Evolutionary conservation across 495 filamentous ascomycete species (phyloP), one percentile per base, ranked within the genome.

Genomic region (Penicillium maclennaniae): DNA sequence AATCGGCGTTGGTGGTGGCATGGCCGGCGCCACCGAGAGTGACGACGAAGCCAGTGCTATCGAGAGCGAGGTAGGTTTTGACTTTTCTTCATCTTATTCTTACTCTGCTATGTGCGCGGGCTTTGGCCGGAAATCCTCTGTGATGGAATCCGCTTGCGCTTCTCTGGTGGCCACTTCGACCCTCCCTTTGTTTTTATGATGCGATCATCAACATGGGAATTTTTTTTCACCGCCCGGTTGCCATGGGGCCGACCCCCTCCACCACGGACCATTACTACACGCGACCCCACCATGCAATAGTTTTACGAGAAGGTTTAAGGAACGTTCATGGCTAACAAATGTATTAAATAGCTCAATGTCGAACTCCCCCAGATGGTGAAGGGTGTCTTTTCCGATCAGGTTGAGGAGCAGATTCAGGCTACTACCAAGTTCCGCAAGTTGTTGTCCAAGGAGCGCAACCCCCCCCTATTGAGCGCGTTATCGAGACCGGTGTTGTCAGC

Each of bases 341-440:
- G 58, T 20, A 27, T 53, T 51, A 7, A 40, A 7, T 71, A 98
- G 95, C 82, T 99, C 61, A 96, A 92, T 64, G 91, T 96, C 71
- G 93, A 97, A 66, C 89, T 99, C 62, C 95, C 95, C 53, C 82
- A 91, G 73, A 99, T 99, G 95, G 93, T 97, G 45, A 80, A 87
- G 58, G 95, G 95, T 52, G 95, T 97, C 62, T 97, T 97, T 78
- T 97, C 95, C 55, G 91, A 97, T 31, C 89, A 96, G 72, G 97
- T 99, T 73, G 95, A 99, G 62, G 82, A 87, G 44, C 95, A 99
- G 70, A 99, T 99, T 59, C 85, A 91, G 75, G 92, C 95, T n/a
- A 99, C 95, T 20, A 99, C 95, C 49, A 97, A 97, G 71, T 99
- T 99, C 79, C 79, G 95, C 55, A 99, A 99, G 75, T 79, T 99